phyloP scores from a whole-genome alignment of 331 rosid genomes.

The Acacia pycnantha region DNA sequence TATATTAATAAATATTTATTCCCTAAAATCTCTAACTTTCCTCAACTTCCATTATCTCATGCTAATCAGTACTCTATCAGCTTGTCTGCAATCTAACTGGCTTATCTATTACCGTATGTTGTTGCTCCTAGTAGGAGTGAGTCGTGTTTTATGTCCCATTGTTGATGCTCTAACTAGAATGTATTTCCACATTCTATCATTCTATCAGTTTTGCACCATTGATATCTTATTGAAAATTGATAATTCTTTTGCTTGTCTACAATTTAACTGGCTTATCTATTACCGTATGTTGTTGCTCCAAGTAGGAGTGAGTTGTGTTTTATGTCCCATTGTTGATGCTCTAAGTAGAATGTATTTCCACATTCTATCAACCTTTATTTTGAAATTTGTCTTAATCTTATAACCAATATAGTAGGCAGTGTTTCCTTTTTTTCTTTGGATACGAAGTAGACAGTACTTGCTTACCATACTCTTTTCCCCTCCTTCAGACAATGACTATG shows the following conservation, averaged over 20 bases:
- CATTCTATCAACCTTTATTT: background rate
- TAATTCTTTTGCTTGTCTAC: background rate
- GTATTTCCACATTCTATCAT: too few relatives aligned
- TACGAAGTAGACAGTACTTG: background rate
- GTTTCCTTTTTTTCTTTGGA: background rate
- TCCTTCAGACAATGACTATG: constrained; percentile 36
- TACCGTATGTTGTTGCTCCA: background rate
- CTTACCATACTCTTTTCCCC: background rate
- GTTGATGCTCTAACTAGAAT: too few relatives aligned
- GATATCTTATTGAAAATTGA: background rate
- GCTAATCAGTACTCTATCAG: too few relatives aligned
- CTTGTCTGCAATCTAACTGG: too few relatives aligned
- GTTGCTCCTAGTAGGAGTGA: too few relatives aligned
- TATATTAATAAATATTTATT: too few relatives aligned
- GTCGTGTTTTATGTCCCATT: too few relatives aligned
- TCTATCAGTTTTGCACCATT: background rate
- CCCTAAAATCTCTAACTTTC: too few relatives aligned
- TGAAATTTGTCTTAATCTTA: constrained; percentile 8
- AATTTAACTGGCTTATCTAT: background rate
- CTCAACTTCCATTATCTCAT: too few relatives aligned
- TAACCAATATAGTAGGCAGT: background rate
- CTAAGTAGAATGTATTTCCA: background rate
- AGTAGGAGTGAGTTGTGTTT: constrained; percentile 5
- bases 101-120: too few relatives aligned
- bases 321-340: constrained; percentile 7